Percentiles rank a stretch among this genome's conserved stretches.
Evolutionary conservation across 352 stramenopile species (phyloP).

Genomic region (Chrysophaeum taylorii): DNA sequence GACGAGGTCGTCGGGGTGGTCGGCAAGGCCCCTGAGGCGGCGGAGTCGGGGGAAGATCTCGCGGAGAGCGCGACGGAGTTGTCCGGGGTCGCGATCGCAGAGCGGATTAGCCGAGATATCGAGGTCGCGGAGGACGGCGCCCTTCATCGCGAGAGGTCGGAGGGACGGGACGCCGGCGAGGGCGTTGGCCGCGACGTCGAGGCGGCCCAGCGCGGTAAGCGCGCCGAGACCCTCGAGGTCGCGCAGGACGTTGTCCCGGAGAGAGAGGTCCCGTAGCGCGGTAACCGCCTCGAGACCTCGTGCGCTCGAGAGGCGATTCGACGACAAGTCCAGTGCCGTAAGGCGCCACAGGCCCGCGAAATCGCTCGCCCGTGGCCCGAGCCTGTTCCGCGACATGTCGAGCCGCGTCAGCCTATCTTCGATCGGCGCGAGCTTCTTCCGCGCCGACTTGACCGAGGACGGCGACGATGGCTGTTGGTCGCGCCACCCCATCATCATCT

Average conservation of each 20-base stretch:
- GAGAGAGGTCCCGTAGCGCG: background rate
- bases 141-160: background rate
- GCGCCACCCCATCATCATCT: constrained; percentile 11
- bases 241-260: background rate
- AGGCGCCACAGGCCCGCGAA: background rate
- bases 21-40: too few relatives aligned
- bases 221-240: background rate
- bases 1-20: too few relatives aligned
- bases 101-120: constrained; percentile 2
- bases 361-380: background rate
- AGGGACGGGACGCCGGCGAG: background rate
- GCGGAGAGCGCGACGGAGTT: too few relatives aligned
- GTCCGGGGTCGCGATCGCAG: too few relatives aligned
- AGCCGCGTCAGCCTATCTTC: background rate
- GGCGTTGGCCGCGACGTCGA: background rate
- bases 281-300: background rate
- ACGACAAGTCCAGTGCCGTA: background rate
- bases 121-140: background rate
- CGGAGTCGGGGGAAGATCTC: too few relatives aligned
- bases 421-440: background rate
- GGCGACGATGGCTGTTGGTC: background rate
- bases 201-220: background rate
- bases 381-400: background rate
- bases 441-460: background rate
- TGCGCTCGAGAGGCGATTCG: background rate